Evolutionary conservation across 768 basidiomycete species (phyloP).

Genomic region (Lactifluus volemus): DNA sequence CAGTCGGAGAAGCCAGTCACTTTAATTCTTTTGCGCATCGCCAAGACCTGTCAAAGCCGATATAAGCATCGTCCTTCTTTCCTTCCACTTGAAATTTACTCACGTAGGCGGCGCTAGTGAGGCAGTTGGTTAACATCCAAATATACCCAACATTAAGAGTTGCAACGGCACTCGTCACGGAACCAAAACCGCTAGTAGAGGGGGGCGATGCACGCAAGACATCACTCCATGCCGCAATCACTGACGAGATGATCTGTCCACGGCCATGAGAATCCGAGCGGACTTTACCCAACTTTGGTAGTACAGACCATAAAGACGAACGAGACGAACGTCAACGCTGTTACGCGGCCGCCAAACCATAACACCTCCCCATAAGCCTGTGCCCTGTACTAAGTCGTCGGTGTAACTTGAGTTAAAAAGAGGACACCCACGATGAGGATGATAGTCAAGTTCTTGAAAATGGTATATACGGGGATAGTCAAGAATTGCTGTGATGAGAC

Average conservation of each 20-base stretch:
- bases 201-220: conserved; percentile 27
- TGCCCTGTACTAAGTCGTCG: background rate
- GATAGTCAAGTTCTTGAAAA: conserved; percentile 99
- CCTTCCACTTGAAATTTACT: conserved; percentile 25
- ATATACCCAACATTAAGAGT: conserved; percentile 75
- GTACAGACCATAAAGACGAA: conserved; percentile 82
- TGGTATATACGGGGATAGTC: conserved; percentile 95
- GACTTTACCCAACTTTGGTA: background rate
- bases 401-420: background rate
- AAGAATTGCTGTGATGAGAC: conserved; percentile 71
- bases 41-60: conserved; percentile 55
- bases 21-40: conserved; percentile 97
- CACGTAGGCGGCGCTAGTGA: conserved; percentile 85
- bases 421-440: conserved; percentile 76
- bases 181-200: conserved; percentile 22
- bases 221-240: conserved; percentile 95
- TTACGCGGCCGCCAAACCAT: conserved; percentile 91
- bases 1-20: conserved; percentile 92
- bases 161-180: conserved; percentile 40
- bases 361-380: conserved; percentile 96
- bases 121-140: conserved; percentile 95
- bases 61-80: background rate
- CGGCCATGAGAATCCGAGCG: background rate
- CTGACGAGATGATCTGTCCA: conserved; percentile 74
- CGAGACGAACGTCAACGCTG: conserved; percentile 77